Evolutionary conservation across 139 green algal genomes (phyloP).

Genomic region (Asterochloris sp.): DNA sequence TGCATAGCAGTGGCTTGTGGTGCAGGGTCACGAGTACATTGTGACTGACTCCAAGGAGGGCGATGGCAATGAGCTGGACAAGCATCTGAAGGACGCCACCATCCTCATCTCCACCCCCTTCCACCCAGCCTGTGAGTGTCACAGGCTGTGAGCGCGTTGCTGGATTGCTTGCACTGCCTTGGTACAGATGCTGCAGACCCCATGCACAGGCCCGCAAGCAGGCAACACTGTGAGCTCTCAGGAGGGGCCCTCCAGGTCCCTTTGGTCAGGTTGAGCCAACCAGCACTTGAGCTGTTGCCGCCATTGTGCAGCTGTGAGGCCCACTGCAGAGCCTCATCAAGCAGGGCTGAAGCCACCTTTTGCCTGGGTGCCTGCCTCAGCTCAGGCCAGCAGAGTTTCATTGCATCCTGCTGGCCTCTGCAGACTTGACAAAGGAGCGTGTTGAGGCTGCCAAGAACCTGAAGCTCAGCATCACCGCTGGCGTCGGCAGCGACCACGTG

Average conservation of each 20-base stretch:
- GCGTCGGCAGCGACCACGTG: slow-evolving; percentile 26
- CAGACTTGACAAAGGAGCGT: slow-evolving; percentile 13
- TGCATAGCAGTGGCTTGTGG: not conserved
- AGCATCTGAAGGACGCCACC: slow-evolving; percentile 18
- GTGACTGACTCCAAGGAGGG: slow-evolving; percentile 32
- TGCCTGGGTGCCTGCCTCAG: too few relatives aligned
- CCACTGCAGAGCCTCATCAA: too few relatives aligned
- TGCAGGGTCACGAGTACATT: slow-evolving; percentile 18
- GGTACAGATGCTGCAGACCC: not conserved
- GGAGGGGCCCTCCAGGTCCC: too few relatives aligned
- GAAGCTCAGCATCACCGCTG: slow-evolving; percentile 25
- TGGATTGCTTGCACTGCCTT: not conserved
- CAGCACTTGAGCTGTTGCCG: too few relatives aligned
- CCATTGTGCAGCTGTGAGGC: too few relatives aligned
- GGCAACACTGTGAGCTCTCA: too few relatives aligned
- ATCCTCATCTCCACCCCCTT: slow-evolving; percentile 31
- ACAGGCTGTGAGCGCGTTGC: not conserved
- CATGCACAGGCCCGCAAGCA: too few relatives aligned
- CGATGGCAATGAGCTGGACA: slow-evolving; percentile 11
- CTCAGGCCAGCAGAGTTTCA: too few relatives aligned
- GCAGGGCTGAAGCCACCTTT: too few relatives aligned
- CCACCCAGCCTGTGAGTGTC: slow-evolving; percentile 18
- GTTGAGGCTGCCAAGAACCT: slow-evolving; percentile 21
- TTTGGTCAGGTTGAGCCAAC: too few relatives aligned
- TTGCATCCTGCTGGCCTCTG: too few relatives aligned